Evolutionary conservation across 2,329 filamentous ascomycete species (phyloP), one percentile per base, ranked within the genome.

Genomic region (Alternaria hordeiaustralica): DNA sequence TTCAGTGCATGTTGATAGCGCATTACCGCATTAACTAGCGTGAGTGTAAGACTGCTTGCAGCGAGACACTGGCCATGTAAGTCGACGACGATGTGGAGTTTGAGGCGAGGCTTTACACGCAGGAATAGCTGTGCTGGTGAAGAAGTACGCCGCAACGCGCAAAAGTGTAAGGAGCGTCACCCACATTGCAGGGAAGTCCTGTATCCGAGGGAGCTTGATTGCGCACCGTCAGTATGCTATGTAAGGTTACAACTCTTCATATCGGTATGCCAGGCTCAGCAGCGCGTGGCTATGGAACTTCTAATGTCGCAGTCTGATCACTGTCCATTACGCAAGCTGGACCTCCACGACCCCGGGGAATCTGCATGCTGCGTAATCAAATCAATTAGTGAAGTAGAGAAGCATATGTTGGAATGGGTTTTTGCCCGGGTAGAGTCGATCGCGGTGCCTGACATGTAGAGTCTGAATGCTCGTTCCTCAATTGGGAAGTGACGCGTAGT

Each of bases 11-110:
- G 4, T 36, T 36, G 7, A 4, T 9, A 36, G 33, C 33, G 33
- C 7, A n/a, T 36, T 9, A 0, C 1, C 33, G 33, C 33, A 9
- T n/a, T 36, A 9, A 2, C 2, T n/a, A 0, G 3, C 0, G 13
- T n/a, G 33, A 9, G 7, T 36, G 2, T 36, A 5, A 9, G 33
- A n/a, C 15, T 36, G 7, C 33, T 9, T 36, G 8, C 15, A 9
- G 33, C 33, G 7, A 36, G 33, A n/a, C 1, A 0, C 15, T 36
- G 0, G 0, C 13, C 2, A 36, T 1, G 33, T 36, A 36, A 3
- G 1, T n/a, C 15, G 7, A n/a, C 7, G 15, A 36, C 0, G 15
- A 36, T n/a, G 33, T 1, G 5, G 33, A 36, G 2, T 0, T 36
- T 36, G 7, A 9, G 0, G 33, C 15, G 2, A 36, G 13, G 15